Percentiles rank a stretch among this genome's conserved stretches.
Conservation (phyloP, 2,329 filamentous ascomycete species). For the Fusarium sambucinum region DNA sequence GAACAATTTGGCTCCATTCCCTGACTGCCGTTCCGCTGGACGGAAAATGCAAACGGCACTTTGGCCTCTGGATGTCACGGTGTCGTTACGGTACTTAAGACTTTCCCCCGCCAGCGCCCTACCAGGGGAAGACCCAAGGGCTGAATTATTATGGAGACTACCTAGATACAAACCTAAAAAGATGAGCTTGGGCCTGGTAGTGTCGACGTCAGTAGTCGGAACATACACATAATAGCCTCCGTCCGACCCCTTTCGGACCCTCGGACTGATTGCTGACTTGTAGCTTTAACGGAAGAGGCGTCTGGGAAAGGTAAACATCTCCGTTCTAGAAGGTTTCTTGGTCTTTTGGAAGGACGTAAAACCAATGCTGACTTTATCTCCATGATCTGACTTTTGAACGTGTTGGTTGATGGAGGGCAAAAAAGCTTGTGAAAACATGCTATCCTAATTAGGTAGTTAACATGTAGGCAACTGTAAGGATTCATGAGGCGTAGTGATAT, state of each 20-base stretch:
- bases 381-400: constrained; percentile 13
- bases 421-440: constrained; percentile 24
- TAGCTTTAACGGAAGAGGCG: neutral
- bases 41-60: constrained; percentile 33
- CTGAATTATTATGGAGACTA: constrained; percentile 12
- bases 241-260: constrained; percentile 22
- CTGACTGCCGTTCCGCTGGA: constrained; percentile 27
- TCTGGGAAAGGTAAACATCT: constrained; percentile 33
- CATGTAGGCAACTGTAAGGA: constrained; percentile 11
- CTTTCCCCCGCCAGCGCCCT: constrained; percentile 1
- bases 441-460: constrained; percentile 3
- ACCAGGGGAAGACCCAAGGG: constrained; percentile 32
- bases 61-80: neutral
- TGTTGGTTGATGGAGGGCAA: neutral
- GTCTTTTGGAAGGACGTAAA: neutral
- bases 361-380: neutral
- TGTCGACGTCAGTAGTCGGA: constrained; percentile 28
- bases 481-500: constrained; percentile 3
- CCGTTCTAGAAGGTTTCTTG: constrained; percentile 39
- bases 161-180: neutral
- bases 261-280: constrained; percentile 3
- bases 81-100: neutral
- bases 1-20: neutral
- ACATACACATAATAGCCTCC: constrained; percentile 28
- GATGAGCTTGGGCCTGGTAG: neutral